These are phyloP conservation scores for Amaranthus cruentus DNA, from an alignment of 148 eudicot species.

Conservation along the genomic window DNA sequence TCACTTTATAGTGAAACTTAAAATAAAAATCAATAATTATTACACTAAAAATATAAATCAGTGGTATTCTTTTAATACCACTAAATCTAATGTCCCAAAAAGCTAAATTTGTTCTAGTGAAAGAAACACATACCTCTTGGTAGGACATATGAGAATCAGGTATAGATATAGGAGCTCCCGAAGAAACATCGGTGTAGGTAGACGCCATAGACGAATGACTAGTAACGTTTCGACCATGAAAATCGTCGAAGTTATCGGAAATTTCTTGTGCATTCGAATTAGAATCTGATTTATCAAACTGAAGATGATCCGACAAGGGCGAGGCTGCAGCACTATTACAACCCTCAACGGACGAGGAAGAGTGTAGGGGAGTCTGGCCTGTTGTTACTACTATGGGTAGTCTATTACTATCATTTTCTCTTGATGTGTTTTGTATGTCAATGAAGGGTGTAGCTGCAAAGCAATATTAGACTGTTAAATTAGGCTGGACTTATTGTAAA, in stretches of 20 bases:
- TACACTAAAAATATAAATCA: too few relatives aligned
- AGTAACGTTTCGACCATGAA: not conserved
- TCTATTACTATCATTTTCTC: not conserved
- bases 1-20: too few relatives aligned
- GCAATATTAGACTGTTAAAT: constrained; percentile 6
- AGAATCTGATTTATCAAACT: too few relatives aligned
- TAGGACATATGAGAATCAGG: constrained; percentile 26
- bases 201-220: constrained; percentile 30
- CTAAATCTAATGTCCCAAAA: too few relatives aligned
- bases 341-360: constrained; percentile 26
- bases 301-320: too few relatives aligned
- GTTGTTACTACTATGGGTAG: constrained; percentile 25
- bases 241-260: too few relatives aligned
- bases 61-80: too few relatives aligned
- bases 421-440: not conserved
- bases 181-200: constrained; percentile 19
- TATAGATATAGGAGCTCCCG: constrained; percentile 14
- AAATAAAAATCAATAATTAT: too few relatives aligned
- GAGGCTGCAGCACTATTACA: too few relatives aligned
- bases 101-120: too few relatives aligned
- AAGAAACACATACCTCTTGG: constrained; percentile 21
- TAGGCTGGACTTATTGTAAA: too few relatives aligned
- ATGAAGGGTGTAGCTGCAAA: not conserved
- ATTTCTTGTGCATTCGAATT: too few relatives aligned
- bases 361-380: constrained; percentile 25